Percentiles rank a stretch among this genome's conserved stretches.
Conservation (phyloP, 805 yeast genomes). For the Nakazawaea populi region DNA sequence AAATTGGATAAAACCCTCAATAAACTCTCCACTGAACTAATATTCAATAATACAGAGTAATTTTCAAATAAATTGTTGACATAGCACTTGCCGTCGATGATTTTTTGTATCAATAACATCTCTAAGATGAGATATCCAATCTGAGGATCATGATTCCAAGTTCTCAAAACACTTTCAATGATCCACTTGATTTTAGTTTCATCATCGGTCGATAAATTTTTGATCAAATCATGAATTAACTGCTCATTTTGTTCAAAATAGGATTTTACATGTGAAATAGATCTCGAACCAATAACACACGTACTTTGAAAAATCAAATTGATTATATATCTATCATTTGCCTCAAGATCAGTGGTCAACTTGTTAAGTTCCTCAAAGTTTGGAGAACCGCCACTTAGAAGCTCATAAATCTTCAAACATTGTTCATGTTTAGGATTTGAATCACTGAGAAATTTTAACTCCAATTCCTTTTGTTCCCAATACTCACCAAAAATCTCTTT, state of each 20-base stretch:
- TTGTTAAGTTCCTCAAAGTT: conserved; percentile 16
- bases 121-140: conserved; percentile 57
- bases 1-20: conserved; percentile 28
- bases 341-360: not conserved
- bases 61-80: conserved; percentile 35
- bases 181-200: conserved; percentile 27
- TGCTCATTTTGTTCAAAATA: conserved; percentile 37
- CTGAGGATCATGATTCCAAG: conserved; percentile 63
- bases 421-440: conserved; percentile 26
- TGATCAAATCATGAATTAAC: conserved; percentile 12
- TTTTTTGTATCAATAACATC: conserved; percentile 38
- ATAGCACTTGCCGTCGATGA: conserved; percentile 36
- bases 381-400: conserved; percentile 23
- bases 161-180: conserved; percentile 50
- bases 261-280: conserved; percentile 69
- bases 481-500: conserved; percentile 24
- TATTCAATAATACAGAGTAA: conserved; percentile 33
- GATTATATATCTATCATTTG: conserved; percentile 39
- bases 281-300: conserved; percentile 82
- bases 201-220: conserved; percentile 16
- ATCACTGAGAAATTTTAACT: conserved; percentile 26
- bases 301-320: conserved; percentile 64
- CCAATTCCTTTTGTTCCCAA: conserved; percentile 18
- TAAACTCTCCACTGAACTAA: conserved; percentile 38
- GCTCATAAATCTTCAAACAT: conserved; percentile 26